Base-by-base conservation (phyloP, 805 yeast species). In the Candida sphagnicola region DNA sequence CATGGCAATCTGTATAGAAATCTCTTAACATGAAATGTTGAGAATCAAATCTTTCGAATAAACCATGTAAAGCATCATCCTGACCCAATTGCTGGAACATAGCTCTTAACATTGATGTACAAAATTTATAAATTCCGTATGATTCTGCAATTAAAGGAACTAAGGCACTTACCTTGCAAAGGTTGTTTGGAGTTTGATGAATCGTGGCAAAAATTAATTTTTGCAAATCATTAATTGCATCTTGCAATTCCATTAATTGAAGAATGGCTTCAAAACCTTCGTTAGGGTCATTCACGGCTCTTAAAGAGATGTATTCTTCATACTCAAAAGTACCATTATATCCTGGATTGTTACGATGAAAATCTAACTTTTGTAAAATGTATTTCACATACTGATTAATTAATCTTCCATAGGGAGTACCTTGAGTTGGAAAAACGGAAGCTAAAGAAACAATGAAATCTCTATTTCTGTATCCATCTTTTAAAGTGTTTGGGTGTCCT, bases 311-410 rank as follows among this genome's bases (percentile, higher is more conserved):
- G 56, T 91, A 93, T 58, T 91, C 99, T 59, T 89, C 95, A 56
- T 91, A 93, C 57, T 91, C 99, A 61, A 91, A 91, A 26, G 88
- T 88, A 26, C 98, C 99, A 54, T 85, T 91, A 64, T 91, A 93
- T 4, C 89, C 95, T 11, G 86, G 80, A 53, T 93, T 95, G 42
- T 75, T 73, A 42, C 81, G 75, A 59, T 91, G 98, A 62, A 91
- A 91, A 43, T 77, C 76, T 49, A 93, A 71, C 55, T 91, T 91
- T 53, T 75, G 71, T 37, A 85, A 63, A 36, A 91, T 62, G 47
- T 79, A 85, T 23, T 71, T 65, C 31, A 80, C 85, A 56, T 91
- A 91, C 51, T 84, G 95, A 40, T 72, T 73, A 46, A 90, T 87
- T 43, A 91, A 69, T 43, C 81, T 69, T 2, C 88, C 83, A 53